Base-by-base conservation (phyloP, 805 yeast species). In the Scheffersomyces ergatensis region DNA sequence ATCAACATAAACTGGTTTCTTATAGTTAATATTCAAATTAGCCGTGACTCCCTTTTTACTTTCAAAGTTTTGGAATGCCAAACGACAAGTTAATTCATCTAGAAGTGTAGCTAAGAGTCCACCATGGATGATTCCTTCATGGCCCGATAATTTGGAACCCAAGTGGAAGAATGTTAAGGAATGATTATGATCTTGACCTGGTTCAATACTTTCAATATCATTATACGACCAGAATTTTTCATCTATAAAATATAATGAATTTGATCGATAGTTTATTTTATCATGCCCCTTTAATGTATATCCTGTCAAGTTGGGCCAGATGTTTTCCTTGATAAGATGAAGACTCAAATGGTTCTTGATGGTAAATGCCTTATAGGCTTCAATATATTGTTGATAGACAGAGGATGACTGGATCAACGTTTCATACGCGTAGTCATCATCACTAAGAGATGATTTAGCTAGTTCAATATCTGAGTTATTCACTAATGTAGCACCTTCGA, bases 41-140 rank as follows among this genome's bases (percentile, higher is more conserved):
- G 75, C 75, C 12, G 75, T 70, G 15, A 70, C 73, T 1, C 72
- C 75, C 43, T 58, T 61, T 38, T 59, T 61, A 19, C 71, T 63
- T 27, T 60, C 54, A 40, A 62, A 60, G 47, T 67, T 70, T 42
- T 66, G 65, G 44, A 70, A 69, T 11, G 73, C 75, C 23, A 70
- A 50, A 12, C 73, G 47, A 40, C 75, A 70, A 3, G 74, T 66
- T 34, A 67, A 50, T 44, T 70, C 74, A 47, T 70, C 74, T 42
- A 70, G 52, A 21, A 68, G 50, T 1, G 74, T 70, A 25, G 75
- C 74, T 19, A 69, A 48, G 33, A 69, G 51, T 2, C 75, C 74
- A 1, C 74, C 75, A 45, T 69, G 74, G n/a, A 69, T 63, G 12
- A 69, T 67, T 3, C 61, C 62, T 4, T 59, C 50, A 47, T 70